A percentile compares a stretch with the other conserved stretches of the same genome.
Conservation (phyloP, 169 alveolate genomes). For the Eimeria necatrix region DNA sequence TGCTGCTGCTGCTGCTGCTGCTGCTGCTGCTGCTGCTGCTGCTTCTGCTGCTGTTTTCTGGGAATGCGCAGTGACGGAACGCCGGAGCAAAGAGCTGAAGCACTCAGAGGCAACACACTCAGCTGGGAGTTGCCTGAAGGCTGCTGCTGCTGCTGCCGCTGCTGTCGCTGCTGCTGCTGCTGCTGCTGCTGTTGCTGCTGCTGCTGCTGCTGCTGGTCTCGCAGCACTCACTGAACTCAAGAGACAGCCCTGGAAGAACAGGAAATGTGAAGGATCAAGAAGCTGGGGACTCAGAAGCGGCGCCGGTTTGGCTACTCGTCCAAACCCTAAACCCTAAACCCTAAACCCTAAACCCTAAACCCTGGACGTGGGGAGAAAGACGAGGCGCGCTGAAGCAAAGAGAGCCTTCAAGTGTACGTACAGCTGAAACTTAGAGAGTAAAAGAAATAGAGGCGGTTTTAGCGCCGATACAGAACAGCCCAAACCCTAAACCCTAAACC, state of each 20-base stretch:
- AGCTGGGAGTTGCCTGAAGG: not conserved
- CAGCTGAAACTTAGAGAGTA: not conserved
- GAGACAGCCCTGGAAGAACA: slow-evolving; percentile 51
- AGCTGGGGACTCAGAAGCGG: too few species aligned
- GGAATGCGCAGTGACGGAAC: too few species aligned
- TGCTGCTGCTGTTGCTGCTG: slow-evolving; percentile 3
- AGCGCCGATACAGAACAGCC: not conserved
- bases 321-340: too few species aligned
- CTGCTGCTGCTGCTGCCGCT: not conserved
- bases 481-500: not conserved
- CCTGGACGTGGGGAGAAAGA: too few species aligned
- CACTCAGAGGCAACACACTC: not conserved
- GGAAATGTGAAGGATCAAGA: not conserved
- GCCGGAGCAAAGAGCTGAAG: not conserved
- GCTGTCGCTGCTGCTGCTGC: slow-evolving; percentile 11
- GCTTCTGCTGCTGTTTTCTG: too few species aligned
- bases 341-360: too few species aligned
- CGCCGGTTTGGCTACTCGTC: too few species aligned
- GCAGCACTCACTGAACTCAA: not conserved
- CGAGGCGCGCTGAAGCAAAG: too few species aligned
- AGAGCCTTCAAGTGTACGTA: slow-evolving; percentile 33
- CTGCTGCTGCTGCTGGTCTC: not conserved
- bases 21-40: not conserved
- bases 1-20: slow-evolving; percentile 13
- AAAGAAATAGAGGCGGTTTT: not conserved